Evolutionary conservation across 257 asterid genomes (phyloP), one percentile per base, ranked within the genome.

Genomic region (Przewalskia tangutica): DNA sequence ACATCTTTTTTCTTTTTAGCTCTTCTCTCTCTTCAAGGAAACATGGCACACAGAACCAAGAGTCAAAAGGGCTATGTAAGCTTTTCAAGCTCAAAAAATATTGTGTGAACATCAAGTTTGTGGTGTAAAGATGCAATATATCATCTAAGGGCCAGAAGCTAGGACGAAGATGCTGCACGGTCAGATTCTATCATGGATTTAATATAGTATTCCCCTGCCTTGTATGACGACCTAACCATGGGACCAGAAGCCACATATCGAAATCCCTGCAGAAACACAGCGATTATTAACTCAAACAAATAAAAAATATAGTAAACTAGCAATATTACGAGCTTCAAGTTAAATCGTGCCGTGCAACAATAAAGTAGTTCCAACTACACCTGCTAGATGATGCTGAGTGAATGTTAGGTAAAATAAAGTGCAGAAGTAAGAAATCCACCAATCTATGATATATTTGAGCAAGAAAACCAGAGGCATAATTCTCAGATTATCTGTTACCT

Each of bases 171-270:
- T 84, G 89, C 88, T 65, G 97, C 98, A 67, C 97, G 94, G 81
- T 95, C 99, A 23, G 89, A 85, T 81, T 95, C 99, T 40, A 94
- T 92, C 97, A 95, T 95, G 82, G 99, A 95, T 84, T 95, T 95
- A 62, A 95, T 91, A 86, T 95, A 94, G 91, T 68, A 95, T 82
- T 95, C 99, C 9, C 98, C 99, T 27, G 98, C 99, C 92, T 95
- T 95, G 93, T 94, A 95, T 0, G 99, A 94, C 6, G 99, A 94
- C 88, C 98, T 91, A 38, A 95, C 99, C 99, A 94, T 95, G 80
- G 99, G 99, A 51, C 99, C 99, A 77, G 99, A 92, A 78, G 99
- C 99, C 78, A 95, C 98, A 46, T 95, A 95, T 55, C 98, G 93
- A 62, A 95, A 95, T n/a, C 99, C 99, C 99, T 93, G 94, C 81